Conservation (phyloP, 179 eudicot species). For the Camellia oleifera region DNA sequence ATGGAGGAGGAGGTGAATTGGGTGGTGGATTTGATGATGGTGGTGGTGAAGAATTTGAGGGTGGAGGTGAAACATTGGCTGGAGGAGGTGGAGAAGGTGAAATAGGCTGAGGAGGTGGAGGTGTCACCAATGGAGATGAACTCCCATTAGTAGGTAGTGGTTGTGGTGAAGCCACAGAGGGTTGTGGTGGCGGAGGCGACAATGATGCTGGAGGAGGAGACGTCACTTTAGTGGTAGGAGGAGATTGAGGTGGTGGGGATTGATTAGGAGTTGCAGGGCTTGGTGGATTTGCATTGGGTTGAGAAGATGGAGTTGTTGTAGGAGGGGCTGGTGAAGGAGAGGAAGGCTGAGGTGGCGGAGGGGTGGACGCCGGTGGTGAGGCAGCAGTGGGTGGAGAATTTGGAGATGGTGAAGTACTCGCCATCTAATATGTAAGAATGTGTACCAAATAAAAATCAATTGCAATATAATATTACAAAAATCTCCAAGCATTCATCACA, state of each 20-base stretch:
- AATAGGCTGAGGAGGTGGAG: constrained; percentile 28
- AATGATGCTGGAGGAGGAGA: constrained; percentile 28
- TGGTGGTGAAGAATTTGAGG: constrained; percentile 28
- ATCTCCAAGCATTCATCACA: not conserved
- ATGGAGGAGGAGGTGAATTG: constrained; percentile 12
- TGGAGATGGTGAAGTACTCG: constrained; percentile 46
- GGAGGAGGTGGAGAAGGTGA: constrained; percentile 24
- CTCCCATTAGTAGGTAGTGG: not conserved
- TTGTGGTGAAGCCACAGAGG: constrained; percentile 18
- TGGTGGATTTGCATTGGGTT: constrained; percentile 32
- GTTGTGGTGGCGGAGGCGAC: constrained; percentile 24
- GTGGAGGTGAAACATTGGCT: constrained; percentile 19
- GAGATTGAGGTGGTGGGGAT: constrained; percentile 31
- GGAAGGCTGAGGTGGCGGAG: constrained; percentile 33
- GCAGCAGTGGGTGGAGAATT: constrained; percentile 29
- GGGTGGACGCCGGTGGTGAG: constrained; percentile 31
- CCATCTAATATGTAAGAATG: constrained; percentile 31
- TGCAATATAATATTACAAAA: not conserved
- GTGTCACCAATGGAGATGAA: constrained; percentile 17
- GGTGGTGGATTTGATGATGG: constrained; percentile 20
- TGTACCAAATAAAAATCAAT: not conserved
- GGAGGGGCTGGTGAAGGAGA: constrained; percentile 24
- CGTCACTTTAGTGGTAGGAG: constrained; percentile 21
- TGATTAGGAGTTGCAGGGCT: constrained; percentile 19
- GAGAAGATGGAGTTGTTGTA: constrained; percentile 24